phyloP scores from a whole-genome alignment of 139 green algal genomes.

The Asterochloris erici region DNA sequence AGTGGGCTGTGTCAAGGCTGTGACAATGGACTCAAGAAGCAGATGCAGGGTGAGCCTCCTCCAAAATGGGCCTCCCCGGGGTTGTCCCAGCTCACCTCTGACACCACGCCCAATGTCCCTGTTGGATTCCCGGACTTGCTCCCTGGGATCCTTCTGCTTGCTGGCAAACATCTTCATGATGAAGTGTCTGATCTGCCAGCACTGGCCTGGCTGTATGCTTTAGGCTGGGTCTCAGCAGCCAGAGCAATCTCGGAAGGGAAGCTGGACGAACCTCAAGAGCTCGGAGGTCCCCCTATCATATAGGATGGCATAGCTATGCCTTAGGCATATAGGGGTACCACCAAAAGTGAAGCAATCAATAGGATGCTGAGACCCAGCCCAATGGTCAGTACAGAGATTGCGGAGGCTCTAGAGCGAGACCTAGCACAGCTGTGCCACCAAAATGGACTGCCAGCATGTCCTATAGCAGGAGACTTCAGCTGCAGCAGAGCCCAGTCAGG shows the following conservation, averaged over 20 bases:
- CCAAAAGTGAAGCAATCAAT: no score
- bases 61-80: no score
- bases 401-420: no score
- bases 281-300: not conserved
- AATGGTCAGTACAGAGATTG: no score
- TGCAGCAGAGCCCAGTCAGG: no score
- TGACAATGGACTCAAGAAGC: not conserved
- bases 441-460: no score
- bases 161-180: not conserved
- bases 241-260: not conserved
- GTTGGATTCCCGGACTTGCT: slow-evolving; percentile 46
- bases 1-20: not conserved
- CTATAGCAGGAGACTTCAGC: no score
- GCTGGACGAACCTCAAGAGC: slow-evolving; percentile 13
- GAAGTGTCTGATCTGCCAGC: not conserved
- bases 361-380: no score
- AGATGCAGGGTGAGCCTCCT: not conserved
- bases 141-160: slow-evolving; percentile 18
- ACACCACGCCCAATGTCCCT: slow-evolving; percentile 40
- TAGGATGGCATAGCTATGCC: not conserved
- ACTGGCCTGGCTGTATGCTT: not conserved
- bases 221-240: not conserved
- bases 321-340: not conserved
- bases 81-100: slow-evolving; percentile 32
- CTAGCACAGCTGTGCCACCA: no score